phyloP scores from a whole-genome alignment of 192 early-diverging fungal species.

The Coemansia sp. region DNA sequence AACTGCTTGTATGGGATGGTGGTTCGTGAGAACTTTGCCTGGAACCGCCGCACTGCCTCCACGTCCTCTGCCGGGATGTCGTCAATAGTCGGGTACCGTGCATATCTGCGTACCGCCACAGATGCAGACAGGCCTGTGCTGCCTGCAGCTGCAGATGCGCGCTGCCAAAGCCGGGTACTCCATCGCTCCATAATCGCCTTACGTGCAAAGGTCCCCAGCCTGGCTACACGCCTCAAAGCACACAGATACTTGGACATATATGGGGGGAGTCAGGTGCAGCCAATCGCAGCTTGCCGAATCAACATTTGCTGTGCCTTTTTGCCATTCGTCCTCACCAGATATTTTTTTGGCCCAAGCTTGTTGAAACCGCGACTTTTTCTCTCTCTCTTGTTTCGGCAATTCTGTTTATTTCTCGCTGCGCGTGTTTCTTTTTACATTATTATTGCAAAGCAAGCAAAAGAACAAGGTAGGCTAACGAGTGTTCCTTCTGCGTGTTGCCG shows the following conservation, averaged over 20 bases:
- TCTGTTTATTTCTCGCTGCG: constrained; percentile 21
- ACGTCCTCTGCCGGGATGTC: constrained; percentile 42
- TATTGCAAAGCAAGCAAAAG: constrained; percentile 20
- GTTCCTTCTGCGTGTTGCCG: no score
- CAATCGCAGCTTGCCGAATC: constrained; percentile 46
- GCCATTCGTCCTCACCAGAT: not conserved
- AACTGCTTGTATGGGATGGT: constrained; percentile 63
- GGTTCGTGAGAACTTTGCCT: constrained; percentile 52
- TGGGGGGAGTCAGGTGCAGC: constrained; percentile 24
- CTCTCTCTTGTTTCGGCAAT: constrained; percentile 14
- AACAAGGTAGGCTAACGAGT: constrained; percentile 15
- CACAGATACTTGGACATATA: not conserved
- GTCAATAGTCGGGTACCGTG: constrained; percentile 8
- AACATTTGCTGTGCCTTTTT: constrained; percentile 7
- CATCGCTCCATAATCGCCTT: no score
- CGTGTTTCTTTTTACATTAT: constrained; percentile 21
- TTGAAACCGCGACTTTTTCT: constrained; percentile 4
- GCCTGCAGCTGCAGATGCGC: no score
- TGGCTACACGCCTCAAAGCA: no score
- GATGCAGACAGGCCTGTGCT: no score
- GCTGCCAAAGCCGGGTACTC: no score
- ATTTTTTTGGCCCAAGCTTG: not conserved
- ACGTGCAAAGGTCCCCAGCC: no score
- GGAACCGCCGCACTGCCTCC: constrained; percentile 54
- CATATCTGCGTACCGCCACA: constrained; percentile 2